Conservation (phyloP, 495 filamentous ascomycete species). For the Chaetomidium leptoderma region DNA sequence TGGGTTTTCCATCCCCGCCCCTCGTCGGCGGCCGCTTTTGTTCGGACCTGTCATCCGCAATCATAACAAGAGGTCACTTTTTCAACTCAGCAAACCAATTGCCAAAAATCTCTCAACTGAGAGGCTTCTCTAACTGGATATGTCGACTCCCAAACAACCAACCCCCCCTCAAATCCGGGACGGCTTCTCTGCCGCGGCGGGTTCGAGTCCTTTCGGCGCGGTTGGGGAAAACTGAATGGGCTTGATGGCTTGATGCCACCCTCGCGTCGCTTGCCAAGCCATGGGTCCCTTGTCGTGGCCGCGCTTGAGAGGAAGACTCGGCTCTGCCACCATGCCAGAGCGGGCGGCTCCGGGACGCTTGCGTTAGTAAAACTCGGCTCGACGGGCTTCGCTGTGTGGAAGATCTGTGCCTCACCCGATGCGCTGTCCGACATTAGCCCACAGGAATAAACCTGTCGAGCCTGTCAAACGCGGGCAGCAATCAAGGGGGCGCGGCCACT, state of each 20-base stretch:
- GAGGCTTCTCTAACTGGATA: not conserved
- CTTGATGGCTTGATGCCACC: constrained; percentile 1
- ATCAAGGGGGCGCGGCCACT: no score
- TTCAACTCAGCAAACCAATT: not conserved
- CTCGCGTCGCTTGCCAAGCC: constrained; percentile 14
- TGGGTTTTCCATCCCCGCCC: not conserved
- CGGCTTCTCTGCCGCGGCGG: constrained; percentile 13
- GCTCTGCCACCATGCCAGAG: constrained; percentile 13
- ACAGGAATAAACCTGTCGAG: not conserved
- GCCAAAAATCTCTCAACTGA: constrained; percentile 1
- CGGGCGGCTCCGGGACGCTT: constrained; percentile 26
- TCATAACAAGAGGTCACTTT: not conserved
- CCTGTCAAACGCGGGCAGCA: constrained; percentile 2
- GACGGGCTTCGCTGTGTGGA: constrained; percentile 12
- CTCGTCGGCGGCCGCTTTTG: not conserved
- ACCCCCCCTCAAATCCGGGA: constrained; percentile 6
- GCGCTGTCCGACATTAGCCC: constrained; percentile 25
- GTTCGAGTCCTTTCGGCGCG: not conserved
- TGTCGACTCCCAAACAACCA: not conserved
- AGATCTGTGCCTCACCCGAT: constrained; percentile 24
- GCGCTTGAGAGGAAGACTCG: constrained; percentile 24
- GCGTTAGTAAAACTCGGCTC: constrained; percentile 11
- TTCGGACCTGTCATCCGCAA: not conserved
- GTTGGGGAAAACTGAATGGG: not conserved
- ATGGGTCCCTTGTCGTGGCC: constrained; percentile 20